phyloP scores from a whole-genome alignment of 495 filamentous ascomycete species.

The Penicillium salamii region DNA sequence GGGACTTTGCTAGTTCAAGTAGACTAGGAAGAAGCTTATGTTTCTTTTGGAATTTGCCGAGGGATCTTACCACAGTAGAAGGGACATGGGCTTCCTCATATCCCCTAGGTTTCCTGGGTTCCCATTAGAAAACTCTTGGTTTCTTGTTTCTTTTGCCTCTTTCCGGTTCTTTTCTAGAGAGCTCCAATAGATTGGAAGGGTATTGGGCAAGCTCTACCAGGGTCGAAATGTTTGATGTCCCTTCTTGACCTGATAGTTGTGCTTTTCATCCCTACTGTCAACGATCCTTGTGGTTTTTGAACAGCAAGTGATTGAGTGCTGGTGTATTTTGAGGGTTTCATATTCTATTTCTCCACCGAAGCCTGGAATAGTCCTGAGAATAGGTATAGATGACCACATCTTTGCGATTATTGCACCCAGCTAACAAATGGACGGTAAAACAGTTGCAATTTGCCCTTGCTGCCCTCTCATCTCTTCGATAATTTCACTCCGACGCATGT shows the following conservation, averaged over 20 bases:
- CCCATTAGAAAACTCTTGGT: slow-evolving; percentile 1
- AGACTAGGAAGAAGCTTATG: slow-evolving; percentile 4
- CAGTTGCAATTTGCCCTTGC: background rate
- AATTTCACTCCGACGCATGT: slow-evolving; percentile 8
- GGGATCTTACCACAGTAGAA: background rate
- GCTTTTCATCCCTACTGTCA: background rate
- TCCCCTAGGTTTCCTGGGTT: slow-evolving; percentile 5
- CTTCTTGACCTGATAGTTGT: slow-evolving; percentile 2
- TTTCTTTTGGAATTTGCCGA: slow-evolving; percentile 3
- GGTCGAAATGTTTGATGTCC: background rate
- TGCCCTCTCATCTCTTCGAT: background rate
- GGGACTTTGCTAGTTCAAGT: slow-evolving; percentile 2
- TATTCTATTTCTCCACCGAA: background rate
- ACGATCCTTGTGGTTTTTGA: background rate
- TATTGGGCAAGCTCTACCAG: background rate
- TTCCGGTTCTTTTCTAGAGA: background rate
- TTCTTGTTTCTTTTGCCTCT: background rate
- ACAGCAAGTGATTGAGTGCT: no score
- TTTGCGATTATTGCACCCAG: background rate
- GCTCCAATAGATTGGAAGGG: background rate
- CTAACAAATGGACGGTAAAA: background rate
- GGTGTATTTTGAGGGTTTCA: background rate
- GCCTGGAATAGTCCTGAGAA: background rate
- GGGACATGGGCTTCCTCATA: background rate
- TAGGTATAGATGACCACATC: no score